Evolutionary conservation across 2,329 filamentous ascomycete species (phyloP).

Genomic region (Shiraia bambusicola): DNA sequence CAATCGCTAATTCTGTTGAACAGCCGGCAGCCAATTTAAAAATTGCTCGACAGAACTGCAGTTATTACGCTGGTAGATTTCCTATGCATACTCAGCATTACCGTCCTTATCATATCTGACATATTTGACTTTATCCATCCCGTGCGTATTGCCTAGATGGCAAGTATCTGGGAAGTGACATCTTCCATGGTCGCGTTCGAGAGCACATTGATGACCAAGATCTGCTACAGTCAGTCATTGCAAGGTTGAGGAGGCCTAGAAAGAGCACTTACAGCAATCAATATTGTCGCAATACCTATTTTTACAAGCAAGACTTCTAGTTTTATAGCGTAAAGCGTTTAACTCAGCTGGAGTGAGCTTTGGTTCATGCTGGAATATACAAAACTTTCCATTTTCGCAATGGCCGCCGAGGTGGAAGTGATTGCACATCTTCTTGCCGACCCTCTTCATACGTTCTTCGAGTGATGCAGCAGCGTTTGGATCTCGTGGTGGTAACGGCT

Average conservation of each 20-base stretch:
- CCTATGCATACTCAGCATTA: conserved; percentile 19
- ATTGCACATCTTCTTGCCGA: conserved; percentile 39
- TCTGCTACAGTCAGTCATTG: conserved; percentile 19
- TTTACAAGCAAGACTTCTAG: conserved; percentile 44
- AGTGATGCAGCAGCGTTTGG: conserved; percentile 24
- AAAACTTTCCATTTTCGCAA: conserved; percentile 45
- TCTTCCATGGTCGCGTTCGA: conserved; percentile 41
- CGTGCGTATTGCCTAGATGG: conserved; percentile 43
- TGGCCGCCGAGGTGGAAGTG: conserved; percentile 40
- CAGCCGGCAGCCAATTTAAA: too few species aligned
- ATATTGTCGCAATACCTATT: conserved; percentile 44
- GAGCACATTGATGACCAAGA: conserved; percentile 45
- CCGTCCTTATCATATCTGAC: conserved; percentile 26
- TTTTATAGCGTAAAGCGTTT: conserved; percentile 46
- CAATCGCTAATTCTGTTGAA: too few species aligned
- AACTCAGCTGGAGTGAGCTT: conserved; percentile 41
- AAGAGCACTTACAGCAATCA: conserved; percentile 41
- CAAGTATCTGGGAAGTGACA: conserved; percentile 42
- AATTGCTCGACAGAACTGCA: too few species aligned
- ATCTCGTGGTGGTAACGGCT: conserved; percentile 39
- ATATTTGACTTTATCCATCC: conserved; percentile 42
- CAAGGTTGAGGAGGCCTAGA: background rate
- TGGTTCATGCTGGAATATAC: conserved; percentile 47
- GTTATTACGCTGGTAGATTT: too few species aligned
- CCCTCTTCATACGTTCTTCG: conserved; percentile 34